Percentiles rank a stretch among this genome's conserved stretches.
These are phyloP conservation scores for Blastomyces parvus DNA, from an alignment of 2,329 filamentous ascomycete species.

Conservation along the genomic window DNA sequence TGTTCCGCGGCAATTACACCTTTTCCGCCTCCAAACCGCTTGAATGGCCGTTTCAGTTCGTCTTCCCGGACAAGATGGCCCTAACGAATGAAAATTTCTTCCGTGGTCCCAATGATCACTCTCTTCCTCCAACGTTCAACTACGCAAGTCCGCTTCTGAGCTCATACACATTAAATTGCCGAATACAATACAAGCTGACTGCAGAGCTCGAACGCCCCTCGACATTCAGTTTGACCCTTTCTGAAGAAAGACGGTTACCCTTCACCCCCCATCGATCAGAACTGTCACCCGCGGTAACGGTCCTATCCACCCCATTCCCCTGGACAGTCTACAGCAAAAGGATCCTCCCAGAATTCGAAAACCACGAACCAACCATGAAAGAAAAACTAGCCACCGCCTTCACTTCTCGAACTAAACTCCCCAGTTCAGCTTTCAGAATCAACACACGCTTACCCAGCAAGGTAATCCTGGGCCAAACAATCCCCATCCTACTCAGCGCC, in stretches of 20 bases:
- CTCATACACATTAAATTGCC: background rate
- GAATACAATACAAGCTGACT: slow-evolving; percentile 1
- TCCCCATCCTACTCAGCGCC: background rate
- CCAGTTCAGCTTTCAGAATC: slow-evolving; percentile 6
- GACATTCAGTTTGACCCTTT: background rate
- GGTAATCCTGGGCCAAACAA: background rate
- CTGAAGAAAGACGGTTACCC: background rate
- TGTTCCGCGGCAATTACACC: background rate
- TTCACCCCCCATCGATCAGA: background rate
- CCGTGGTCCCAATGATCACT: background rate
- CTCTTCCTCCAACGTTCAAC: background rate
- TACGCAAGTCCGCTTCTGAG: background rate
- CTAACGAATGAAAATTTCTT: background rate
- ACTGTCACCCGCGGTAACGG: background rate
- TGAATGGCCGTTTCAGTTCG: slow-evolving; percentile 5
- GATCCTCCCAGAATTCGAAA: slow-evolving; percentile 7
- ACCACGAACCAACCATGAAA: slow-evolving; percentile 3
- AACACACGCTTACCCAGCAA: background rate
- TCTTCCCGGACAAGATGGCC: background rate
- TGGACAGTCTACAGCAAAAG: background rate
- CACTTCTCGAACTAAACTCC: background rate
- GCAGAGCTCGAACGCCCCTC: background rate
- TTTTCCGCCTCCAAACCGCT: background rate
- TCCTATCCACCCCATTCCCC: background rate
- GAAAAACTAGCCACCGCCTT: slow-evolving; percentile 4